Evolutionary conservation across 2,329 filamentous ascomycete species (phyloP).

Genomic region (Xylariaceae sp.): DNA sequence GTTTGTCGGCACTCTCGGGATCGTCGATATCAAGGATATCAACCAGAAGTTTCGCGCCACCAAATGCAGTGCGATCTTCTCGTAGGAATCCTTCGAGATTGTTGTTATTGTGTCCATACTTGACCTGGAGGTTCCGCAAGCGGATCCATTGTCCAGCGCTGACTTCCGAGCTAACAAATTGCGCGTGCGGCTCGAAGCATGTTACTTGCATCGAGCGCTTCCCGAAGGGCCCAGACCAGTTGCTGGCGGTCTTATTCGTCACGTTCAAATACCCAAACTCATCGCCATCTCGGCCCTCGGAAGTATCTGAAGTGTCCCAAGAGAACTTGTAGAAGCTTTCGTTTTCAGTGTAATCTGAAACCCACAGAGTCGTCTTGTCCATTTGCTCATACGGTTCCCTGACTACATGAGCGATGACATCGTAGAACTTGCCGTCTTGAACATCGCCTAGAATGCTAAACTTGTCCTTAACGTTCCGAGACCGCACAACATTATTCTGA

Average conservation of each 20-base stretch:
- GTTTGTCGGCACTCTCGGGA: conserved; percentile 47
- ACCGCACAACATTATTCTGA: conserved; percentile 39
- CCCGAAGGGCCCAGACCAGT: conserved; percentile 78
- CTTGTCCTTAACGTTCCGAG: conserved; percentile 55
- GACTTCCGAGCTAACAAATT: conserved; percentile 58
- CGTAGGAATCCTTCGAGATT: conserved; percentile 75
- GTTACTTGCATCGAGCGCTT: conserved; percentile 72
- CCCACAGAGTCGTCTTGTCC: conserved; percentile 64
- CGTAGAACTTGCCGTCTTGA: conserved; percentile 57
- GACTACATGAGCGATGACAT: conserved; percentile 74
- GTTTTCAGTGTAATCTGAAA: conserved; percentile 84
- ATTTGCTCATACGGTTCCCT: conserved; percentile 47
- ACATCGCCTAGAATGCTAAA: conserved; percentile 69
- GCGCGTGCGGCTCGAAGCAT: conserved; percentile 69
- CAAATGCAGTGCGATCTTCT: conserved; percentile 52
- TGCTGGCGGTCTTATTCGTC: conserved; percentile 33
- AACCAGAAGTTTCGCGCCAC: conserved; percentile 58
- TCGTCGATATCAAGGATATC: conserved; percentile 48
- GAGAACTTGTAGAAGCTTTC: conserved; percentile 58
- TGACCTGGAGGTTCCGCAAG: conserved; percentile 74
- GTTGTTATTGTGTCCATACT: conserved; percentile 51
- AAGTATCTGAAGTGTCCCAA: conserved; percentile 34
- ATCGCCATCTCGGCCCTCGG: conserved; percentile 52
- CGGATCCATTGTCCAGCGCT: conserved; percentile 63
- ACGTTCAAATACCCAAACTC: conserved; percentile 54